Conservation (phyloP, 148 eudicot genomes). For the Diospyros lotus region DNA sequence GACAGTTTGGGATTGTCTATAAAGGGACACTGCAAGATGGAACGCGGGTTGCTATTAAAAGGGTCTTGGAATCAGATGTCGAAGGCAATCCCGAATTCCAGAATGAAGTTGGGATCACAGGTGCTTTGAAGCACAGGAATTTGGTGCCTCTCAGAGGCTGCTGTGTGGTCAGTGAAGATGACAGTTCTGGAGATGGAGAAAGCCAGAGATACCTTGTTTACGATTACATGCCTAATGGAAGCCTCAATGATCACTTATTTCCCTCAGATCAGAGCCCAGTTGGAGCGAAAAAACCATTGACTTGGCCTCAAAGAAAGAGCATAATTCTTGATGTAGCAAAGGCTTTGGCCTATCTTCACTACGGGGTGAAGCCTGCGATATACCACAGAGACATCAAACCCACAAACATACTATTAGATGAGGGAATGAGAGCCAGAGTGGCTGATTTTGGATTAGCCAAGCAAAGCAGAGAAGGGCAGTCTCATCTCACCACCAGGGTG, state of each 20-base stretch:
- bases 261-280: constrained; percentile 5
- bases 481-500: constrained; percentile 74
- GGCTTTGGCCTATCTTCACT: constrained; percentile 69
- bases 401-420: constrained; percentile 70
- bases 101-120: constrained; percentile 83
- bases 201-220: constrained; percentile 63
- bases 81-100: constrained; percentile 56
- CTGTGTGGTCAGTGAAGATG: constrained; percentile 45
- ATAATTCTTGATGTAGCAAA: constrained; percentile 76
- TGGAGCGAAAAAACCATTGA: constrained; percentile 26
- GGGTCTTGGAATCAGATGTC: constrained; percentile 53
- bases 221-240: constrained; percentile 84
- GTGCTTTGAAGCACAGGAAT: constrained; percentile 69
- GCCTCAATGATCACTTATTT: constrained; percentile 72
- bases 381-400: constrained; percentile 75
- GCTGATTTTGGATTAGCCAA: constrained; percentile 84
- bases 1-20: constrained; percentile 71
- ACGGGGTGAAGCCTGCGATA: constrained; percentile 71
- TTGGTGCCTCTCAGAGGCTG: constrained; percentile 72
- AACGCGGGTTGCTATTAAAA: constrained; percentile 57
- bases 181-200: constrained; percentile 20
- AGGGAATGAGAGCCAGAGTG: constrained; percentile 65
- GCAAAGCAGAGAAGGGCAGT: constrained; percentile 59
- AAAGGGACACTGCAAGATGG: constrained; percentile 49
- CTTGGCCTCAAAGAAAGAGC: constrained; percentile 78